Evolutionary conservation across 495 filamentous ascomycete species (phyloP).

Genomic region (Penicillium longicatenatum): DNA sequence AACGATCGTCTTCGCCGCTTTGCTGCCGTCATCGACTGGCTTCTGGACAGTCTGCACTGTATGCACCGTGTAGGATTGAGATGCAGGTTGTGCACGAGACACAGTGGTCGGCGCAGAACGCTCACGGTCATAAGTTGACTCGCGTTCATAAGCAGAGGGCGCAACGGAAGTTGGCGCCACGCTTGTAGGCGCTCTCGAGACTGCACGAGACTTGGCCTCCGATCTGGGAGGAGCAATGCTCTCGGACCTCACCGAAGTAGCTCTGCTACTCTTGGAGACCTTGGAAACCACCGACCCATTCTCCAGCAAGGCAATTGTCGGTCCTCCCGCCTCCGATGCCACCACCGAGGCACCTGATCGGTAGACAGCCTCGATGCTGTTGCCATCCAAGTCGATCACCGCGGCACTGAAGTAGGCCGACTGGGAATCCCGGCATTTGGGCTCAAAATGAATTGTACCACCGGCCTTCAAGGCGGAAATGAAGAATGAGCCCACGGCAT

Average conservation of each 20-base stretch:
- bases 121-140: background rate
- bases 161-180: conserved; percentile 10
- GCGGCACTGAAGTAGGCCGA: conserved; percentile 61
- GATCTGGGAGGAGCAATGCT: conserved; percentile 34
- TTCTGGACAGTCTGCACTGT: conserved; percentile 33
- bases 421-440: conserved; percentile 53
- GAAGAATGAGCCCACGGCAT: conserved; percentile 61
- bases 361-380: conserved; percentile 63
- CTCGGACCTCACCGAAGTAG: conserved; percentile 31
- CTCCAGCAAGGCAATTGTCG: conserved; percentile 39
- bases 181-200: conserved; percentile 34
- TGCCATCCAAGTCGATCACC: conserved; percentile 61
- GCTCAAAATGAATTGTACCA: conserved; percentile 57
- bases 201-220: conserved; percentile 30
- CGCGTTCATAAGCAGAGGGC: background rate
- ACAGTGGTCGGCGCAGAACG: conserved; percentile 29
- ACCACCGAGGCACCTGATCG: conserved; percentile 33
- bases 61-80: conserved; percentile 21
- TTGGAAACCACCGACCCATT: conserved; percentile 44
- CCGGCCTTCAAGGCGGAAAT: conserved; percentile 58
- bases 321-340: conserved; percentile 30
- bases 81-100: conserved; percentile 26
- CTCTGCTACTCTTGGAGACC: conserved; percentile 35
- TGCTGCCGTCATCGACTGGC: conserved; percentile 38
- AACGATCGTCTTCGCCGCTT: conserved; percentile 59